Evolutionary conservation across 1,284 basidiomycete genomes (phyloP), one percentile per base, ranked within the genome.

Genomic region (Malassezia psittaci): DNA sequence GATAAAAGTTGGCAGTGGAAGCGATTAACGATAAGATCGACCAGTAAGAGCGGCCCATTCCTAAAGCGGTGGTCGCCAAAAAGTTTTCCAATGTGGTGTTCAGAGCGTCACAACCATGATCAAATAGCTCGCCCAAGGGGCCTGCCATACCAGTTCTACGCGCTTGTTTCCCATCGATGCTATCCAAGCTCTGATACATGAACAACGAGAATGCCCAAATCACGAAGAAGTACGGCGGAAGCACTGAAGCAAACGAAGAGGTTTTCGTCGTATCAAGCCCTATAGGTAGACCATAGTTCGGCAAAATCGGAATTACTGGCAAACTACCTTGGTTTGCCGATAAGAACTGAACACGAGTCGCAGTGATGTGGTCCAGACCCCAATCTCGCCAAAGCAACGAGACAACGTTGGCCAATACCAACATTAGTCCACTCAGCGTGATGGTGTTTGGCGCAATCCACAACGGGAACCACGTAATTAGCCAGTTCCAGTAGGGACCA

Each of bases 141-240:
- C 91, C 89, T 18, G 90, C 86, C 87, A 96, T 96, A 3, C 88
- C 88, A 0, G 90, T 94, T 52, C 91, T 78, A 51, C 93, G 80
- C 12, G 93, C 93, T 77, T 98, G 93, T 76, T 94, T 94, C 11
- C 90, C 91, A 68, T 91, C 88, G 54, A 90, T 88, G 11, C 87
- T 83, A 72, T 88, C 90, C 58, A 90, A 81, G 57, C 82, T 87
- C 77, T 98, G 93, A 73, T 98, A 98, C 59, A 86, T 77, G 74
- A 96, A 98, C 52, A 98, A 77, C 2, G 90, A 90, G 43, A 84
- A 76, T 0, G 84, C 88, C 84, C 88, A 94, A n/a, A 65, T 68
- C 54, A 64, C 57, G 32, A 71, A 65, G 33, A 70, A 40, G 67
- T 67, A 70, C 1, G 61, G 48, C 2, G 68, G 66, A 15, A 72